These are phyloP conservation scores for Melampsora occidentalis DNA, from an alignment of 1,284 basidiomycete genomes.

Conservation along the genomic window DNA sequence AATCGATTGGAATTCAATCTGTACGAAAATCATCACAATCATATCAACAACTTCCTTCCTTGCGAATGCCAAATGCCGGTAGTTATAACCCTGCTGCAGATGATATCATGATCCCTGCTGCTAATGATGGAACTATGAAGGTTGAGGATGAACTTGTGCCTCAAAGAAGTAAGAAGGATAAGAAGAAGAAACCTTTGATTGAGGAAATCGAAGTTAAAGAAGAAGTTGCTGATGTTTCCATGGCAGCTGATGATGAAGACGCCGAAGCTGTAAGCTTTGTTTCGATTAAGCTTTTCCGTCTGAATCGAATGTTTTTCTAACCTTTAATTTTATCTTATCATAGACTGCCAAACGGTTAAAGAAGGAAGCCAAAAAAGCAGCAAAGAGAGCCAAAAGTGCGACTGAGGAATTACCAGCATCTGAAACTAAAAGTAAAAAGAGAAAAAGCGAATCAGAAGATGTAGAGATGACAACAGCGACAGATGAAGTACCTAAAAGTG, in stretches of 20 bases:
- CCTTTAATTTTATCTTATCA: slow-evolving; percentile 19
- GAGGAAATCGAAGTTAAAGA: slow-evolving; percentile 19
- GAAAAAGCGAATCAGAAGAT: slow-evolving; percentile 56
- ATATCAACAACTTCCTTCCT: slow-evolving; percentile 68
- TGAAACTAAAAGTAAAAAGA: slow-evolving; percentile 45
- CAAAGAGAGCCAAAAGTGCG: not conserved
- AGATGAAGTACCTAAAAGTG: slow-evolving; percentile 46
- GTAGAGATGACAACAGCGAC: slow-evolving; percentile 54
- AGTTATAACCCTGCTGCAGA: slow-evolving; percentile 80
- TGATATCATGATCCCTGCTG: slow-evolving; percentile 68
- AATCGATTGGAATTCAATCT: slow-evolving; percentile 68
- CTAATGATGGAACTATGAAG: slow-evolving; percentile 61
- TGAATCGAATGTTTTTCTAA: slow-evolving; percentile 16
- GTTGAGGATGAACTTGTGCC: slow-evolving; percentile 63
- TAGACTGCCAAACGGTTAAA: slow-evolving; percentile 8
- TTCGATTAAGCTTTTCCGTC: slow-evolving; percentile 40
- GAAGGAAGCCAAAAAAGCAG: slow-evolving; percentile 5
- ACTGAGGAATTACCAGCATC: not conserved
- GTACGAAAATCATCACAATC: slow-evolving; percentile 60
- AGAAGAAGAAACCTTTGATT: slow-evolving; percentile 50
- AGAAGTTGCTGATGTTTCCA: not conserved
- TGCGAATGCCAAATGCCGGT: slow-evolving; percentile 69
- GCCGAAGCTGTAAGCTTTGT: slow-evolving; percentile 62
- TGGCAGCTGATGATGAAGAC: slow-evolving; percentile 54
- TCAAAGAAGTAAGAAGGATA: slow-evolving; percentile 66